Evolutionary conservation across 768 basidiomycete species (phyloP), one percentile per base, ranked within the genome.

Genomic region (Tricholoma sp.): DNA sequence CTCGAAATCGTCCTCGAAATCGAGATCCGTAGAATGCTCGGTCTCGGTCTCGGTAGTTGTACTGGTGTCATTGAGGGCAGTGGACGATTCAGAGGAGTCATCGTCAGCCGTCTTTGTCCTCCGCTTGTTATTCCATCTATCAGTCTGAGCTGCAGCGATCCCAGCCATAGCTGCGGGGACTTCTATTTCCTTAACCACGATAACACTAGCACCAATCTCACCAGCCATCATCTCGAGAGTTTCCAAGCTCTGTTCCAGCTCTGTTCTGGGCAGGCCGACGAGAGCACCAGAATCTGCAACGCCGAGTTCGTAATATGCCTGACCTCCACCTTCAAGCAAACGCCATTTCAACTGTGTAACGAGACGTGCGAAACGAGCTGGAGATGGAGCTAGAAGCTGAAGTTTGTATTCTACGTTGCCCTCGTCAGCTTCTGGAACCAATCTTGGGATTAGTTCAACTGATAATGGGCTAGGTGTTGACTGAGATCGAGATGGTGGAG

Each of bases 301-400:
- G 1, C 84, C 84, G 10, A 87, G 78, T 59, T 94, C 91, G 59
- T 94, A 94, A 67, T 89, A 86, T 0, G 91, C 91, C 64, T 86
- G 84, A 0, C 90, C 90, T 1, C 87, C 84, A 13, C 92, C 92
- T 67, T 94, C 88, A 49, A 90, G 81, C 8, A 94, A 79, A 2
- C 95, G 83, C 94, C 96, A 98, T 66, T 96, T 94, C 71, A 97
- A 83, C 72, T 98, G 95, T 0, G 95, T 98, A 54, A 94, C 90
- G 18, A 98, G 86, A 57, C 87, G 83, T 3, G 82, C 80, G 62
- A 92, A 91, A 48, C 91, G 89, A 4, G 83, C 78, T 0, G 84
- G 82, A 12, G 89, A 79, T 0, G 94, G 91, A 50, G 84, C 77
- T 39, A 94, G 80, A 18, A 96, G 85, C 68, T 94, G 91, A 33